Base-by-base conservation (phyloP, 192 early-diverging fungal genomes). In the Chytriomyces sp. region DNA sequence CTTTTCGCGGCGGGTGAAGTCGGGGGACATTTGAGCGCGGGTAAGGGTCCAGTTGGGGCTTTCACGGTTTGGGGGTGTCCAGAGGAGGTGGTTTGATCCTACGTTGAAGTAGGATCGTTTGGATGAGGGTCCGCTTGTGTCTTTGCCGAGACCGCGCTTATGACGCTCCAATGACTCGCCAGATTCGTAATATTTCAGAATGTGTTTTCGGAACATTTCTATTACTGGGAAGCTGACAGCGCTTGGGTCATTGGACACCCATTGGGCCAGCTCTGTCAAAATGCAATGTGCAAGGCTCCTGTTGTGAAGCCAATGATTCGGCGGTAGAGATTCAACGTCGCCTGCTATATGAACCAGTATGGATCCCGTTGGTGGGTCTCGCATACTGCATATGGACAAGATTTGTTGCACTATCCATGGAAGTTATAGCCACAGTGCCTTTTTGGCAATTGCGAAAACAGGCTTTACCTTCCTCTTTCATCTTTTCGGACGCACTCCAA, bases 331-430 rank as follows among this genome's bases (percentile, higher is more conserved):
- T 5, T 5, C 19, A 8, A 19, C 7, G 8, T 7, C 26, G 6
- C 7, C 14, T n/a, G 65, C 33, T 14, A 4, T 32, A n/a, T n/a
- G n/a, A n/a, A n/a, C n/a, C 28, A 70, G 59, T 10, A 17, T 25
- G 25, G 57, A 26, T 17, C 68, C 68, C 5, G 68, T 70, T 26
- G 68, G 68, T 31, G 68, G 68, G 32, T 70, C 68, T 14, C 38
- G 53, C n/a, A 59, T 22, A 26, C 39, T 34, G 31, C 6, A 22
- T 39, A 5, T 8, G 8, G 19, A 5, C 5, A 70, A 28, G 39
- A 70, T 44, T 59, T 57, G 22, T 5, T 70, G 7, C 26, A 56
- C 68, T 70, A n/a, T 49, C n/a, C n/a, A n/a, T n/a, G n/a, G n/a
- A n/a, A n/a, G n/a, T n/a, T n/a, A n/a, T n/a, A n/a, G n/a, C n/a